Conservation (phyloP, 78 protist species). For the Trichosphaerium sp. region DNA sequence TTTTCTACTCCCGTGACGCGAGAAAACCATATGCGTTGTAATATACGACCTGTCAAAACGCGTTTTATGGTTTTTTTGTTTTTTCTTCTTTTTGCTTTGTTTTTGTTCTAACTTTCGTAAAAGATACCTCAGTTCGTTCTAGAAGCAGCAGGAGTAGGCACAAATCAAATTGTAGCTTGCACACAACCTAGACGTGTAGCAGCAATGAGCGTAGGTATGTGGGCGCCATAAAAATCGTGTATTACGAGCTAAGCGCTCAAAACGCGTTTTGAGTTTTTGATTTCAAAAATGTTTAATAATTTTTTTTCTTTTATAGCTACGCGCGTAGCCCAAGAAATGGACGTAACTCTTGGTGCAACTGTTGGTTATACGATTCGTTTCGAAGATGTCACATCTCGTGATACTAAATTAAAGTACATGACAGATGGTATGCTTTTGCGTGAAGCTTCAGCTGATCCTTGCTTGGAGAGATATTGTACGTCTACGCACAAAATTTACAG, state of each 20-base stretch:
- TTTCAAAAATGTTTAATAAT: too few species aligned
- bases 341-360: slow-evolving; percentile 85
- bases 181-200: slow-evolving; percentile 99
- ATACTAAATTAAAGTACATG: slow-evolving; percentile 78
- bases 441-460: slow-evolving; percentile 94
- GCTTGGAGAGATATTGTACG: slow-evolving; percentile 51
- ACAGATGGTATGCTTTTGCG: slow-evolving; percentile 98
- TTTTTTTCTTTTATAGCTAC: too few species aligned
- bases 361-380: slow-evolving; percentile 99
- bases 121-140: slow-evolving; percentile 55
- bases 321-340: slow-evolving; percentile 97
- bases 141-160: slow-evolving; percentile 43
- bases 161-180: slow-evolving; percentile 69
- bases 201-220: slow-evolving; percentile 72
- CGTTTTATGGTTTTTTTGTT: slow-evolving; percentile 77
- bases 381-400: slow-evolving; percentile 81
- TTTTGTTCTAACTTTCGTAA: too few species aligned
- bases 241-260: too few species aligned
- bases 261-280: too few species aligned
- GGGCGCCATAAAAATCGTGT: too few species aligned
- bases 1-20: slow-evolving; percentile 30
- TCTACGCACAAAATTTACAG: neutral
- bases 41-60: too few species aligned
- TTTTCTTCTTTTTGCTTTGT: too few species aligned
- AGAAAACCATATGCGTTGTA: too few species aligned